Conservation (phyloP, 495 filamentous ascomycete genomes). For the Penicillium psychrofluorescens region DNA sequence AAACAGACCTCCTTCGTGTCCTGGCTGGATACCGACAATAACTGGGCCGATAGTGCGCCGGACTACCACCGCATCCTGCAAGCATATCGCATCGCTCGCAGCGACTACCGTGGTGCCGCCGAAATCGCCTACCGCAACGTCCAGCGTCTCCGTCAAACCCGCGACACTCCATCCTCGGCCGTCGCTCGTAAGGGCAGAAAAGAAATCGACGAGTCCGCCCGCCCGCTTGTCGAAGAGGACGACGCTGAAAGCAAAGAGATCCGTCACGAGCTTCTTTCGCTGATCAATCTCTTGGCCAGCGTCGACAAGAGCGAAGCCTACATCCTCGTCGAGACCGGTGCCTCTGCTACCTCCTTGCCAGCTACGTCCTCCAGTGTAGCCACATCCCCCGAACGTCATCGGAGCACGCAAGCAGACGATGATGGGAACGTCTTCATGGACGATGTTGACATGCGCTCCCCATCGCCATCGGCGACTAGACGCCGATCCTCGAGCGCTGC, state of each 20-base stretch:
- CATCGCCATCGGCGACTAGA: conserved; percentile 4
- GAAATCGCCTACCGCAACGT: conserved; percentile 62
- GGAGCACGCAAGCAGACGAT: conserved; percentile 28
- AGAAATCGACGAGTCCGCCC: conserved; percentile 40
- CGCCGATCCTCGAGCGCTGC: conserved; percentile 8
- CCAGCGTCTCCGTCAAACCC: conserved; percentile 48
- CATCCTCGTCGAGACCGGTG: conserved; percentile 46
- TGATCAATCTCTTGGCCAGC: conserved; percentile 84
- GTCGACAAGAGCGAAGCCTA: conserved; percentile 77
- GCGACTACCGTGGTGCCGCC: conserved; percentile 84
- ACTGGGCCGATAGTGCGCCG: conserved; percentile 22
- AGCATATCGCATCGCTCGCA: conserved; percentile 74
- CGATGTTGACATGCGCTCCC: conserved; percentile 15
- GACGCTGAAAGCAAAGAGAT: conserved; percentile 49
- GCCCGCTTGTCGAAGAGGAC: conserved; percentile 48
- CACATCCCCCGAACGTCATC: conserved; percentile 7
- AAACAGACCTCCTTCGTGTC: conserved; percentile 32
- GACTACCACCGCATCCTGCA: conserved; percentile 78
- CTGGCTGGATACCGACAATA: conserved; percentile 24
- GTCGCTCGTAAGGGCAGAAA: conserved; percentile 23
- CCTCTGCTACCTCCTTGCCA: conserved; percentile 4
- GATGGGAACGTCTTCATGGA: conserved; percentile 40
- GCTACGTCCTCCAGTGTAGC: not conserved
- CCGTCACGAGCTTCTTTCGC: conserved; percentile 60
- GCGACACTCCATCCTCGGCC: conserved; percentile 39